These are phyloP conservation scores for Fraxinus quadrangulata DNA, from an alignment of 257 asterid genomes.

Conservation along the genomic window DNA sequence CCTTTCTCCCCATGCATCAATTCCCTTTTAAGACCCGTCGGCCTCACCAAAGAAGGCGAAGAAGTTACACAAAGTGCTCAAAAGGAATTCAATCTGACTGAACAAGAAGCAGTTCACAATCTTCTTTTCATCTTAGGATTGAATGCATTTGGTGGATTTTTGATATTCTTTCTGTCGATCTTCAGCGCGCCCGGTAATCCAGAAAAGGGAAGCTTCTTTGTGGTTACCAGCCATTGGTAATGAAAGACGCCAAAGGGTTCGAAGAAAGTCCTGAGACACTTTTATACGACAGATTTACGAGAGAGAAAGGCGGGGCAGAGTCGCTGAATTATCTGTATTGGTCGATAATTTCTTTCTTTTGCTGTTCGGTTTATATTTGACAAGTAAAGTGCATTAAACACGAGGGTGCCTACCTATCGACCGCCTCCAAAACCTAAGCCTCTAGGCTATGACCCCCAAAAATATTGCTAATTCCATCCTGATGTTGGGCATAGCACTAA, in stretches of 20 bases:
- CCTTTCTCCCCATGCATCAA: constrained; percentile 46
- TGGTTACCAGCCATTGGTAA: constrained; percentile 71
- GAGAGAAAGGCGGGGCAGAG: constrained; percentile 51
- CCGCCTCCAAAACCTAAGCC: too few species aligned
- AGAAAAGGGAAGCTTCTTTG: constrained; percentile 74
- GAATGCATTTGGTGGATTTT: constrained; percentile 81
- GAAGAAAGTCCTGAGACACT: constrained; percentile 73
- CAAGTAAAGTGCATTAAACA: too few species aligned
- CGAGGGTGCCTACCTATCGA: too few species aligned
- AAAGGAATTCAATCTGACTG: constrained; percentile 54
- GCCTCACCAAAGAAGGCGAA: constrained; percentile 52
- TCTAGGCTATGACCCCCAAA: too few species aligned
- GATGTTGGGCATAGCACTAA: too few species aligned
- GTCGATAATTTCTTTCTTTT: constrained; percentile 39
- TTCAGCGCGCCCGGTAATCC: constrained; percentile 42
- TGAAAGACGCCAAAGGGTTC: constrained; percentile 70
- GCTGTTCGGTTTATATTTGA: too few species aligned
- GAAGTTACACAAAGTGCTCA: constrained; percentile 45
- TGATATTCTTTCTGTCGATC: constrained; percentile 43
- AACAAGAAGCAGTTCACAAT: constrained; percentile 63
- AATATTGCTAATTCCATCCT: too few species aligned
- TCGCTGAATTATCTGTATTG: constrained; percentile 67
- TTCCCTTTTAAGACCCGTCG: constrained; percentile 64
- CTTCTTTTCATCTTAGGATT: constrained; percentile 75
- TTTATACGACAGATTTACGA: constrained; percentile 53